Evolutionary conservation across 2,329 filamentous ascomycete genomes (phyloP), one percentile per base, ranked within the genome.

Genomic region (Fusarium solani-melongenae): DNA sequence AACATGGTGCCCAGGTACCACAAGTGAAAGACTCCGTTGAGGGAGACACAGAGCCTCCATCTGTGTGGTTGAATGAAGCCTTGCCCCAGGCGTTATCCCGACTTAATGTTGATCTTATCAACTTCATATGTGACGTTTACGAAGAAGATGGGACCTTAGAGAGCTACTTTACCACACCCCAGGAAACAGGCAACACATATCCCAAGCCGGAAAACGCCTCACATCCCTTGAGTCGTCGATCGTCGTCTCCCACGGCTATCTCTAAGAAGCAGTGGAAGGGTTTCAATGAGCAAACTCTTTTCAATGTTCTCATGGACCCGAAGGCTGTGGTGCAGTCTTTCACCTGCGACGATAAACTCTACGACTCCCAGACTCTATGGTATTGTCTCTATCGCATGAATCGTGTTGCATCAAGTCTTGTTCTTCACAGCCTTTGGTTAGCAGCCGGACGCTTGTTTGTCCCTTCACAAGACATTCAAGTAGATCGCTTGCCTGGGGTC

Each of bases 361-460:
- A 89, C 63, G 89, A 92, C 78, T 91, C 90, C 1, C 89, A 90
- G 60, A 89, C 87, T 15, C 81, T 91, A 1, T 92, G 88, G 89
- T 91, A 90, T 76, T 89, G 88, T 75, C 90, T 91, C 85, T 81
- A 91, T 63, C 87, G 88, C 64, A 82, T 92, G 79, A 90, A 88
- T 6, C 84, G 89, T 57, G 85, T 87, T 46, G 86, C 87, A 17
- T 88, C 90, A 6, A 88, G 83, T 55, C 78, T 92, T 22, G 89
- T 92, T 3, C 88, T 92, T 60, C 88, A 92, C 76, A 91, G 89
- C 74, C 83, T 93, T 6, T 93, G 91, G 91, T 84, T 89, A 71
- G 89, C 89, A 7, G 85, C 90, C 2, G 87, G 86, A 9, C 85
- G 85, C 55, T 82, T 92, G 6, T 92, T 92, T 73, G 82, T 84